Evolutionary conservation across 2,329 filamentous ascomycete genomes (phyloP).

Genomic region (Lasiodiplodia sp.): DNA sequence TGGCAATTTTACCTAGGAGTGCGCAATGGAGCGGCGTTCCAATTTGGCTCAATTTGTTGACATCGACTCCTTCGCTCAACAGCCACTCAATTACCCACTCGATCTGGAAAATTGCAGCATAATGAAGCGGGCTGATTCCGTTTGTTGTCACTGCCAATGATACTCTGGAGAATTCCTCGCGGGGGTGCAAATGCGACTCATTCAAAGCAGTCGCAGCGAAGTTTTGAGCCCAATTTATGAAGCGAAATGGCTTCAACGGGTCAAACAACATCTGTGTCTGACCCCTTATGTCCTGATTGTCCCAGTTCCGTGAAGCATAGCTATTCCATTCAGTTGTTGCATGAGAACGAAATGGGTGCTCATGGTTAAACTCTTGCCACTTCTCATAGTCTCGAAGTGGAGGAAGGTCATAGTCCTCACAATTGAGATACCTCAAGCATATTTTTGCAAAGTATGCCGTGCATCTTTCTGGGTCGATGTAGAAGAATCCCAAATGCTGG

Average conservation of each 20-base stretch:
- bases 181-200: no score
- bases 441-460: background rate
- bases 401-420: background rate
- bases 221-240: slow-evolving; percentile 2
- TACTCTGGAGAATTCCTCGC: background rate
- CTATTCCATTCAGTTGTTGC: background rate
- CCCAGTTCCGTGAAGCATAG: background rate
- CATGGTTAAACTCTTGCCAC: background rate
- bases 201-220: background rate
- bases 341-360: background rate
- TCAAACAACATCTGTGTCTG: background rate
- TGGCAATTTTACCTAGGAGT: background rate
- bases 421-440: background rate
- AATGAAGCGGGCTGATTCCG: background rate
- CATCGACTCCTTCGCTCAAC: background rate
- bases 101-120: background rate
- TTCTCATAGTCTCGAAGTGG: background rate
- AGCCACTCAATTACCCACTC: background rate
- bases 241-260: background rate
- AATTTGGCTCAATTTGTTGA: background rate
- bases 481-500: background rate
- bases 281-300: background rate
- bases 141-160: background rate
- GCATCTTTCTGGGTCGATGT: no score
- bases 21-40: background rate